Percentiles rank a stretch among this genome's conserved stretches.
phyloP scores from a whole-genome alignment of 805 yeast genomes.

The Candida sphagnicola region DNA sequence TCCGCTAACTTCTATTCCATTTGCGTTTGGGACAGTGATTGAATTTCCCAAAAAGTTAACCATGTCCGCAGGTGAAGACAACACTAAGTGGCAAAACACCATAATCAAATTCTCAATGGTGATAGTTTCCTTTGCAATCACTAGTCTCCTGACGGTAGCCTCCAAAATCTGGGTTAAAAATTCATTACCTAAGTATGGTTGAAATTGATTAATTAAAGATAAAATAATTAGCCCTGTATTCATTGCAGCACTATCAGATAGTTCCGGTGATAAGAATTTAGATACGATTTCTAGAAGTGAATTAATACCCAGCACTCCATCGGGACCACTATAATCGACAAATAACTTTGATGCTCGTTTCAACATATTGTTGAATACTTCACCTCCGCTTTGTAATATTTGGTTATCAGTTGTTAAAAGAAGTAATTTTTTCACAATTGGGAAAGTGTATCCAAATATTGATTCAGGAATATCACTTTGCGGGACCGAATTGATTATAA shows the following conservation, averaged over 20 bases:
- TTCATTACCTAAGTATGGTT: conserved; percentile 30
- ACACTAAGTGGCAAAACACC: conserved; percentile 70
- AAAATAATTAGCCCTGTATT: conserved; percentile 68
- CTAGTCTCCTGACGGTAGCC: conserved; percentile 68
- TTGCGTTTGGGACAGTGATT: not conserved
- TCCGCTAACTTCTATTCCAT: conserved; percentile 28
- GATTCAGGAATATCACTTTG: conserved; percentile 28
- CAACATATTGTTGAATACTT: conserved; percentile 62
- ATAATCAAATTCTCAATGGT: conserved; percentile 74
- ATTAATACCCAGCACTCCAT: conserved; percentile 45
- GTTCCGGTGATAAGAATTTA: conserved; percentile 63
- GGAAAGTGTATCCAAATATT: conserved; percentile 42
- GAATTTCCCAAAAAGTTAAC: conserved; percentile 52
- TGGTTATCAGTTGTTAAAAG: conserved; percentile 64
- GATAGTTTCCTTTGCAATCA: conserved; percentile 61
- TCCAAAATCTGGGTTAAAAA: conserved; percentile 57
- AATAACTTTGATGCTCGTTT: conserved; percentile 34
- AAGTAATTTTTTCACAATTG: conserved; percentile 38
- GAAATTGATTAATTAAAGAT: conserved; percentile 52
- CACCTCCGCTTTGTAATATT: conserved; percentile 72
- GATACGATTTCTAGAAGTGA: conserved; percentile 61
- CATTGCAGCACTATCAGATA: conserved; percentile 78
- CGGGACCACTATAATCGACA: conserved; percentile 25
- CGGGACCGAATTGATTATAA: conserved; percentile 47
- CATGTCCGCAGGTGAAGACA: conserved; percentile 58